Percentiles rank a stretch among this genome's conserved stretches.
These are phyloP conservation scores for Polytolypa hystricis DNA, from an alignment of 2,329 filamentous ascomycete genomes.

Conservation along the genomic window DNA sequence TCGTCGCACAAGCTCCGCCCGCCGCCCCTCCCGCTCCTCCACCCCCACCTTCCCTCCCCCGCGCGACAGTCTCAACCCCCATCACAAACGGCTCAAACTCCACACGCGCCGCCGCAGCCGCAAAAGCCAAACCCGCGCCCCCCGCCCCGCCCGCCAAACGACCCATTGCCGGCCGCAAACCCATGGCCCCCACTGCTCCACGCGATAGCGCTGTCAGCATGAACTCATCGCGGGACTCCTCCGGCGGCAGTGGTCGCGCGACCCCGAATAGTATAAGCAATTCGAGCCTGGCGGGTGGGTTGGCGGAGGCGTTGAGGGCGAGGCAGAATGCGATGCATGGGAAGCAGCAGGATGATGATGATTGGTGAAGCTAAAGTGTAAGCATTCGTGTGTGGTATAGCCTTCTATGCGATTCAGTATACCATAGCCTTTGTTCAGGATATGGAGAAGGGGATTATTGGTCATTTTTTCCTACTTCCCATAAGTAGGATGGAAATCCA, in stretches of 20 bases:
- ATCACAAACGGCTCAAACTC: constrained; percentile 39
- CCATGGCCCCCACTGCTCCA: constrained; percentile 52
- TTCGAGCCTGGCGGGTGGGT: constrained; percentile 57
- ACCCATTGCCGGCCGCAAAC: constrained; percentile 61
- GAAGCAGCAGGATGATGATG: constrained; percentile 57
- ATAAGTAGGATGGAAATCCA: no score
- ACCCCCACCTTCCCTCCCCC: constrained; percentile 35
- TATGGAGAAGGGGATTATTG: no score
- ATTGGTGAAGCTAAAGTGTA: constrained; percentile 48
- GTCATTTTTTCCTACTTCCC: no score
- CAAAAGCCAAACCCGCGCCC: constrained; percentile 56
- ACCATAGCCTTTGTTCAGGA: no score
- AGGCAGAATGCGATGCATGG: constrained; percentile 66
- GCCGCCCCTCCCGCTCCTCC: constrained; percentile 50
- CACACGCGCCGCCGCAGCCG: constrained; percentile 30
- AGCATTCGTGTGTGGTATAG: no score
- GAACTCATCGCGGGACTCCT: constrained; percentile 37
- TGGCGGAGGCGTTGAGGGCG: constrained; percentile 68
- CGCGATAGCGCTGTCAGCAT: constrained; percentile 52
- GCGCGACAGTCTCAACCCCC: constrained; percentile 46
- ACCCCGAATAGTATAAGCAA: constrained; percentile 51
- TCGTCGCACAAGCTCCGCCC: constrained; percentile 43
- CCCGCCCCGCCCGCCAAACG: constrained; percentile 72
- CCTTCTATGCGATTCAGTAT: no score
- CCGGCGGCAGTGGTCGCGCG: constrained; percentile 54